These are phyloP conservation scores for Rhodosporidiobolus odoratus DNA, from an alignment of 768 basidiomycete species.

Conservation along the genomic window DNA sequence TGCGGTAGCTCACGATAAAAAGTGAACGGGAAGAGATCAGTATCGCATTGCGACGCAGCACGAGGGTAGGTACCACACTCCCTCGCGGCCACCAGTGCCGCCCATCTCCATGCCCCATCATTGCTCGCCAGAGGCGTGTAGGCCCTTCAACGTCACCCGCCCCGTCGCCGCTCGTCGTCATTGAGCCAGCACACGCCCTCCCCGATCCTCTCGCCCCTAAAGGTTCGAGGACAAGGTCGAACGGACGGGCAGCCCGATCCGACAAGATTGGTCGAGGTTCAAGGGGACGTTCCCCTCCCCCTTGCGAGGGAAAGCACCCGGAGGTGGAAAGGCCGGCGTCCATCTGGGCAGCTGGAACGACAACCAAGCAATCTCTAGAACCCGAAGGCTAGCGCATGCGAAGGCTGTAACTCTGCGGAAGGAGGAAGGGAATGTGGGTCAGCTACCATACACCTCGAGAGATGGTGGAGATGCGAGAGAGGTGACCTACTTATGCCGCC, in stretches of 20 bases:
- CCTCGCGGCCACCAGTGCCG: too few relatives aligned
- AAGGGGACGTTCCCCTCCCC: conserved; percentile 22
- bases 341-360: conserved; percentile 35
- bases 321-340: conserved; percentile 30
- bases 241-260: conserved; percentile 9
- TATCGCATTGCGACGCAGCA: too few relatives aligned
- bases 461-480: too few relatives aligned
- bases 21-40: too few relatives aligned
- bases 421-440: not conserved
- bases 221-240: not conserved
- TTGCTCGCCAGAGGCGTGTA: not conserved
- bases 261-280: conserved; percentile 24
- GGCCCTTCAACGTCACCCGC: conserved; percentile 32
- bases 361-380: conserved; percentile 21
- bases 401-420: conserved; percentile 23
- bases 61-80: too few relatives aligned
- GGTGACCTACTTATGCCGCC: conserved; percentile 20
- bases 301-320: conserved; percentile 14
- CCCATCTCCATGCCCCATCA: too few relatives aligned
- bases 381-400: conserved; percentile 20
- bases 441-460: not conserved
- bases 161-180: conserved; percentile 20
- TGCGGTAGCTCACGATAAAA: too few relatives aligned
- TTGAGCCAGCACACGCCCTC: conserved; percentile 20
- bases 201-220: not conserved